Percentiles rank a stretch among this genome's conserved stretches.
phyloP scores from a whole-genome alignment of 2,329 filamentous ascomycete genomes.

The Aspergillus tubingensis region DNA sequence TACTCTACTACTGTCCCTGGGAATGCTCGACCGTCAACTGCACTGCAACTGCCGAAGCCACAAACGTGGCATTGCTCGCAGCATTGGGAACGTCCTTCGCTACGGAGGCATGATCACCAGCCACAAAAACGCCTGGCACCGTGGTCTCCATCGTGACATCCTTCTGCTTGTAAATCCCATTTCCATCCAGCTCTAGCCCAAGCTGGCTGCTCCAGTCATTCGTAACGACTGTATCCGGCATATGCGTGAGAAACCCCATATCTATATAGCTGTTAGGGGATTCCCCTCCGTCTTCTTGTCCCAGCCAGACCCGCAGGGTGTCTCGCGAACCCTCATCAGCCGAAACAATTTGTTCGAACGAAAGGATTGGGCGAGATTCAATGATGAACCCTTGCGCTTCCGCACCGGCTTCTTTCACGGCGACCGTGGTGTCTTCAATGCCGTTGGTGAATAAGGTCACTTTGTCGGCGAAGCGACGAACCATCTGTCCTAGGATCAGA shows the following conservation, averaged over 20 bases:
- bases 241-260: neutral
- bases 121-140: slow-evolving; percentile 15
- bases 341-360: neutral
- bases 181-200: neutral
- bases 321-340: neutral
- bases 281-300: neutral
- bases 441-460: slow-evolving; percentile 58
- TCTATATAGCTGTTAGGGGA: neutral
- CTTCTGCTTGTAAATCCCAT: neutral
- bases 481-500: slow-evolving; percentile 32
- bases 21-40: neutral
- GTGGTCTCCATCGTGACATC: slow-evolving; percentile 4
- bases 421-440: slow-evolving; percentile 32
- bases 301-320: neutral
- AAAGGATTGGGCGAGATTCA: slow-evolving; percentile 1
- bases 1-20: neutral
- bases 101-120: slow-evolving; percentile 6
- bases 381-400: neutral
- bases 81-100: slow-evolving; percentile 9
- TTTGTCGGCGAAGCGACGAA: slow-evolving; percentile 44
- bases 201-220: neutral
- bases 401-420: slow-evolving; percentile 1
- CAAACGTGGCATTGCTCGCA: slow-evolving; percentile 5
- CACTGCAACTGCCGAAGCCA: neutral
- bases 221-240: slow-evolving; percentile 5